phyloP scores from a whole-genome alignment of 2,329 filamentous ascomycete species.

The Aspergillus cejpii region DNA sequence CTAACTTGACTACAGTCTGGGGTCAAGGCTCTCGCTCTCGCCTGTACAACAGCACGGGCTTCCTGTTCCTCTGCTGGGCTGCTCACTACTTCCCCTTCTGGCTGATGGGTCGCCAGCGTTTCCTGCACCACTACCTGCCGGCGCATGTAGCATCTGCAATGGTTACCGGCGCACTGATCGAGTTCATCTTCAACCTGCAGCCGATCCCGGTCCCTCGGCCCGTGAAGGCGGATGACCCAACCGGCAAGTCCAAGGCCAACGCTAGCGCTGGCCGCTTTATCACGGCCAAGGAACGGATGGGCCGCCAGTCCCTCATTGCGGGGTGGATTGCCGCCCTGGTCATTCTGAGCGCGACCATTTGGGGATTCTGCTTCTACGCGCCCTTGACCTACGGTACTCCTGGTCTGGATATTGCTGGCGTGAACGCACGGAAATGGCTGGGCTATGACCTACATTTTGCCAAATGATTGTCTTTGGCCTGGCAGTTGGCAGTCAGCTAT shows the following conservation, averaged over 20 bases:
- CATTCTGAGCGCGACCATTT: constrained; percentile 62
- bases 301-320: constrained; percentile 65
- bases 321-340: constrained; percentile 72
- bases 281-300: constrained; percentile 75
- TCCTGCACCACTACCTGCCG: constrained; percentile 95
- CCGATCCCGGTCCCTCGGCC: constrained; percentile 44
- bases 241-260: constrained; percentile 40
- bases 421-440: constrained; percentile 85
- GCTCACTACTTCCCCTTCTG: constrained; percentile 97
- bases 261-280: constrained; percentile 50
- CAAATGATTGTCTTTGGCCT: constrained; percentile 56
- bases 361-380: constrained; percentile 86
- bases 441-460: constrained; percentile 98
- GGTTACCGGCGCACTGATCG: constrained; percentile 82
- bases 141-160: constrained; percentile 86
- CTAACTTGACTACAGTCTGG: constrained; percentile 31
- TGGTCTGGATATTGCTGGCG: constrained; percentile 69
- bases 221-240: constrained; percentile 42
- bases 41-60: constrained; percentile 96
- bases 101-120: constrained; percentile 95
- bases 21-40: constrained; percentile 74
- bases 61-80: constrained; percentile 98
- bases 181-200: constrained; percentile 94
- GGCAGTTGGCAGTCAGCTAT: not conserved
- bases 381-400: constrained; percentile 94